Evolutionary conservation across 2,329 filamentous ascomycete genomes (phyloP), one percentile per base, ranked within the genome.

Genomic region (Penicillium sclerotigenum): DNA sequence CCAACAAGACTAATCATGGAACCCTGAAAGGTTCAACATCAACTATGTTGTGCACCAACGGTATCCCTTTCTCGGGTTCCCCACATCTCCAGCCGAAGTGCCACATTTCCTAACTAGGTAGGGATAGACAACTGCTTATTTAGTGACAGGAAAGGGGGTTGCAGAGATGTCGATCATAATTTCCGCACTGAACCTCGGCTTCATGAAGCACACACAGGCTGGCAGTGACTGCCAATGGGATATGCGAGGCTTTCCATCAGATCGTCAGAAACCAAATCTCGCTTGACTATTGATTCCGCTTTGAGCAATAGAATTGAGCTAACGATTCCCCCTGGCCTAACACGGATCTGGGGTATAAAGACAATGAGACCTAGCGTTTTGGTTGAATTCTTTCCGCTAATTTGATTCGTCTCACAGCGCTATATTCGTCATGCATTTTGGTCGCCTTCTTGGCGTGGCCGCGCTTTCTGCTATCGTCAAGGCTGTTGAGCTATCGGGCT

Each of bases 401-500:
- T 45, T 45, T 41, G 31, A n/a, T 40, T 11, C 7, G 3, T 20
- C 16, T 28, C 6, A 8, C 18, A 20, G n/a, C 4, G 9, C 16
- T 36, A 28, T 20, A 45, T 52, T 28, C n/a, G 29, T 20, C 29
- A 61, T 61, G 59, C 22, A 52, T 50, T 41, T 61, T 5, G 24
- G 29, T 28, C 47, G 54, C 41, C 52, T 58, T 16, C 37, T 58
- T 29, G 47, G 58, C 52, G n/a, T 59, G 47, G 52, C 57, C 26
- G 62, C 56, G 34, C 38, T 59, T 20, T 56, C 60, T 22, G 59
- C 57, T 22, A 42, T 60, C 18, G 53, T 47, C 20, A 51, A 48
- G 24, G 65, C 68, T 11, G 60, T 67, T 24, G 57, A 67, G 16
- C 59, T 69, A 54, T 63, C 65, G 6, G 66, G 61, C 16, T 68